A percentile compares a stretch with the other conserved stretches of the same genome.
Conservation (phyloP, 805 yeast species). For the Grigorovia transvaalensis region DNA sequence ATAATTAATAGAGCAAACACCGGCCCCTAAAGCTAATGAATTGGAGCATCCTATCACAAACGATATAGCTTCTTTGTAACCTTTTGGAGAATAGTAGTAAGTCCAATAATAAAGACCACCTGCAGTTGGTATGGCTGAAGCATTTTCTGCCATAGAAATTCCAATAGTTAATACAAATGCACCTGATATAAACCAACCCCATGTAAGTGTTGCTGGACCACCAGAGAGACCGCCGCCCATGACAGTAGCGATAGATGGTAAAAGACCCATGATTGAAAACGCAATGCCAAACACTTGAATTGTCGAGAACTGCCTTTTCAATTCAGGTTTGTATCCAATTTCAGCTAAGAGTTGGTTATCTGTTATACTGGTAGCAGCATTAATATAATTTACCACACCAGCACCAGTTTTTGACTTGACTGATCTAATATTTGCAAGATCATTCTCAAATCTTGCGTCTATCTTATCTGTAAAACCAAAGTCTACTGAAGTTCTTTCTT, state of each 20-base stretch:
- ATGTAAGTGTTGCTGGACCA: slow-evolving; percentile 50
- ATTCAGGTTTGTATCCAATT: slow-evolving; percentile 63
- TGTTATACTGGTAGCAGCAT: slow-evolving; percentile 11
- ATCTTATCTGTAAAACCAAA: neutral
- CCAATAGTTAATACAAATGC: slow-evolving; percentile 48
- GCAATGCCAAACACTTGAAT: slow-evolving; percentile 62
- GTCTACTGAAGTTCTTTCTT: slow-evolving; percentile 2
- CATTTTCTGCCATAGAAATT: slow-evolving; percentile 52
- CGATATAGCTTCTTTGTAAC: slow-evolving; percentile 40
- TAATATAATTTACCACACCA: slow-evolving; percentile 19
- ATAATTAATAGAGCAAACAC: slow-evolving; percentile 56
- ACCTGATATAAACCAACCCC: slow-evolving; percentile 61
- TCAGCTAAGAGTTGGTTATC: slow-evolving; percentile 21
- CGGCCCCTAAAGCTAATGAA: slow-evolving; percentile 56
- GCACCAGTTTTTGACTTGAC: slow-evolving; percentile 15
- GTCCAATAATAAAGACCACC: slow-evolving; percentile 70
- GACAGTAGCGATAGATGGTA: slow-evolving; percentile 55
- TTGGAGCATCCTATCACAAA: slow-evolving; percentile 59
- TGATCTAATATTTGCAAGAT: slow-evolving; percentile 4
- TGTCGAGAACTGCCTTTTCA: slow-evolving; percentile 49
- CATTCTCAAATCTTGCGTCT: neutral
- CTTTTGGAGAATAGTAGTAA: slow-evolving; percentile 51
- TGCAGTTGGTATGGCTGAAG: slow-evolving; percentile 61
- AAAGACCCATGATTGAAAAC: slow-evolving; percentile 60
- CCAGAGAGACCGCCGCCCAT: slow-evolving; percentile 44